Base-by-base conservation (phyloP, 1,139 yeast species). In the Pichia norvegensis region DNA sequence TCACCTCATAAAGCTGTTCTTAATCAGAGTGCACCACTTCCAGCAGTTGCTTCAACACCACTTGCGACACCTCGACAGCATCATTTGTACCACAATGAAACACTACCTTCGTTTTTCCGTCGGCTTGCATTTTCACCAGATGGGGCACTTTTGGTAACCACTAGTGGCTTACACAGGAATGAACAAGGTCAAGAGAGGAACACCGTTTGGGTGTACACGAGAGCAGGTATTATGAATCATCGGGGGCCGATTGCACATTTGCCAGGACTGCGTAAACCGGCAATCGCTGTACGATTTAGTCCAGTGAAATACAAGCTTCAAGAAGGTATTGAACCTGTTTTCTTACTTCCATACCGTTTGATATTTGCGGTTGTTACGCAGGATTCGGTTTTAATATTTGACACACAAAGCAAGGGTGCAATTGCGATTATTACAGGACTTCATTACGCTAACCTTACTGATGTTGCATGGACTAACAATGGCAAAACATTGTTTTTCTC, bases 291-390 rank as follows among this genome's bases (percentile, higher is more conserved):
- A 13, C 67, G 82, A 21, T 92, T 94, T 65, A 81, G 81, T 35
- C 95, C 95, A 0, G 64, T 73, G 1, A 61, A 72, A 38, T 90
- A 83, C 62, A 61, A 70, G 45, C 56, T 74, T 19, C 58, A 70
- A 4, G 45, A 45, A 13, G 47, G 56, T 9, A 48, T 16, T 20
- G 4, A 23, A n/a, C n/a, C 39, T 9, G 23, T 16, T 4, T 76
- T 83, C 53, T 65, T 69, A 5, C 65, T 87, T 37, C 83, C 85
- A 0, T 88, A 92, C 59, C 75, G 86, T 49, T 76, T 92, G 78
- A 67, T 90, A 0, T 90, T 85, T 67, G 98, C 97, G 0, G 83
- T 94, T 27, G 97, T 97, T 0, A 90, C 97, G 0, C 88, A 86
- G 48, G 96, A 87, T 58, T 74, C 92, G n/a, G 81, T 92, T 11